Evolutionary conservation across 1,284 basidiomycete genomes (phyloP), one percentile per base, ranked within the genome.

Genomic region (Naganishia sp.): DNA sequence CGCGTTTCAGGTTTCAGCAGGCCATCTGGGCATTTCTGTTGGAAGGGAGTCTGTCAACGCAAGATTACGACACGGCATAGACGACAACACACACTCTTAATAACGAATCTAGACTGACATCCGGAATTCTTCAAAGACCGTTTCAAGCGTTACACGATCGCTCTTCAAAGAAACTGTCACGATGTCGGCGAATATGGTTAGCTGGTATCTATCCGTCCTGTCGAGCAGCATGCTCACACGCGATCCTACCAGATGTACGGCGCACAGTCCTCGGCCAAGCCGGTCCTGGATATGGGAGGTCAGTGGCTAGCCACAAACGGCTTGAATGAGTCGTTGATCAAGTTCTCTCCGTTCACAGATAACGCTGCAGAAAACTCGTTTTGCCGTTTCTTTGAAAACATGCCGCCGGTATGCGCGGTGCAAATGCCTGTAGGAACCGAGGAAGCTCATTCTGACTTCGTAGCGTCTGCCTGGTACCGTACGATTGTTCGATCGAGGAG

Each of bases 401-500:
- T 93, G 54, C 86, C 87, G 0, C 75, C 71, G 47, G 77, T 78
- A 47, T 67, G 75, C 68, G 15, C 23, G 1, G 35, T 46, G 13
- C 13, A 2, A 11, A 3, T 52, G n/a, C 17, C 28, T 3, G 52
- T 45, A 50, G 5, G 39, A 15, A 23, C n/a, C n/a, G 21, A 25
- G 46, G 23, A 42, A 64, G 43, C 41, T 49, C 13, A 21, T 28
- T 51, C 43, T 54, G 17, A 23, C n/a, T 23, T 63, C 42, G 15
- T 65, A 82, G 77, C 78, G 78, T 66, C 70, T 79, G 0, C 78
- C 81, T 4, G 83, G 81, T 23, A 89, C 88, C 3, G 83, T 97
- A 50, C 86, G 94, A 18, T 84, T 97, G 5, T 96, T 97, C 75
- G 87, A 89, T 73, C 86, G 92, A 63, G 78, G 77, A 39, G 80